Percentiles rank a stretch among this genome's conserved stretches.
These are phyloP conservation scores for Tritrichomonas musculus DNA, from an alignment of 208 protist genomes.

Conservation along the genomic window DNA sequence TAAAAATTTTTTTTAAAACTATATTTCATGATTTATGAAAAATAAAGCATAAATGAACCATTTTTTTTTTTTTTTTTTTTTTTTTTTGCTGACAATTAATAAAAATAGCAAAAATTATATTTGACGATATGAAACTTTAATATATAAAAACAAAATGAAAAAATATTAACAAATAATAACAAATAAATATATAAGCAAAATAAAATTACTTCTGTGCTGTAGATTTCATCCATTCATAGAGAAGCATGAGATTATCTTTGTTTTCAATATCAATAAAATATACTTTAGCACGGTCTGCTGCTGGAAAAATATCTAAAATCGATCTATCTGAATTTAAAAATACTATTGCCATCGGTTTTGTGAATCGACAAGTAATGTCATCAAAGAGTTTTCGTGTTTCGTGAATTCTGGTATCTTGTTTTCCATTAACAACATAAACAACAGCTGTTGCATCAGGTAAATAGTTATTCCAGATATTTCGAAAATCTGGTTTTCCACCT, in stretches of 20 bases:
- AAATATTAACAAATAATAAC: no score
- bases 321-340: not conserved
- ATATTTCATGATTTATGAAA: no score
- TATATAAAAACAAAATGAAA: no score
- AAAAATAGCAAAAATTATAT: no score
- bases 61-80: no score
- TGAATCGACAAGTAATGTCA: not conserved
- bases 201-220: not conserved
- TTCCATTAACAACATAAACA: not conserved
- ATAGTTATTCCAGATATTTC: not conserved
- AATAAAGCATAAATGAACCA: no score
- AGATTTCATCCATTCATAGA: not conserved
- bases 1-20: no score
- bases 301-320: not conserved
- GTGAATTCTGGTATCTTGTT: not conserved
- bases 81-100: no score
- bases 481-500: not conserved
- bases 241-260: not conserved
- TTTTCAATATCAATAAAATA: constrained; percentile 21
- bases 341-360: not conserved
- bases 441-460: not conserved
- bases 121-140: no score
- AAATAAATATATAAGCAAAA: no score
- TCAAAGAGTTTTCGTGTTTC: not conserved
- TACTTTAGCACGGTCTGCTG: not conserved